These are phyloP conservation scores for Globisporangium orthogonon DNA, from an alignment of 352 stramenopile species.

Conservation along the genomic window DNA sequence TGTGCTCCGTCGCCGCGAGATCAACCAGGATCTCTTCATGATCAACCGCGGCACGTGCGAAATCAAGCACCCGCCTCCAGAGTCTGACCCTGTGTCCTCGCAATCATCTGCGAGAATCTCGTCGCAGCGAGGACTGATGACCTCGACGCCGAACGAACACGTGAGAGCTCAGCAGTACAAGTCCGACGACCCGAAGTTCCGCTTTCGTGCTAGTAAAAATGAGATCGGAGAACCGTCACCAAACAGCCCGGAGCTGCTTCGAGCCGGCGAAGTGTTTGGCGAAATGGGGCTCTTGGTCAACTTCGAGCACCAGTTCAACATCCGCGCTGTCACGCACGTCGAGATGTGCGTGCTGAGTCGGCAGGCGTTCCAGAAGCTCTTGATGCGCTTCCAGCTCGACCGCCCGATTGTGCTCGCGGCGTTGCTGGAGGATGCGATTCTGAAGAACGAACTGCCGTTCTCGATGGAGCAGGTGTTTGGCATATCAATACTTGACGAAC, in stretches of 20 bases:
- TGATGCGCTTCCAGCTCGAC: background rate
- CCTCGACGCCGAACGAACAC: background rate
- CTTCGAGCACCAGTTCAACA: conserved; percentile 14
- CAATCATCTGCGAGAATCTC: background rate
- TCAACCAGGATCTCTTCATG: conserved; percentile 58
- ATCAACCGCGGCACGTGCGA: conserved; percentile 56
- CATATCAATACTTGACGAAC: too few relatives aligned
- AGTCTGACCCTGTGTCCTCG: too few relatives aligned
- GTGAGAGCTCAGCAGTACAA: too few relatives aligned
- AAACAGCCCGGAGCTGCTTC: conserved; percentile 5
- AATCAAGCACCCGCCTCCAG: conserved; percentile 2
- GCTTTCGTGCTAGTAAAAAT: background rate
- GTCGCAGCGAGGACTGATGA: background rate
- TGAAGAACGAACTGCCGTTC: too few relatives aligned
- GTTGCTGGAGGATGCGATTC: too few relatives aligned
- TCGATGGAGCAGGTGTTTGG: too few relatives aligned
- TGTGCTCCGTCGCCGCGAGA: conserved; percentile 41
- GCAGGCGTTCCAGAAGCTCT: conserved; percentile 9
- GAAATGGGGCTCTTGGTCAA: conserved; percentile 26
- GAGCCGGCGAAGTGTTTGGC: conserved; percentile 21
- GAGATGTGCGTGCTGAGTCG: conserved; percentile 18
- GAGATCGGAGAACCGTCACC: too few relatives aligned
- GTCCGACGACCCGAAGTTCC: background rate
- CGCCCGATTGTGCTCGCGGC: too few relatives aligned
- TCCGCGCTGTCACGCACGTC: conserved; percentile 17